phyloP scores from a whole-genome alignment of 441 rosid species.

The Pelargonium myrrhifolium region DNA sequence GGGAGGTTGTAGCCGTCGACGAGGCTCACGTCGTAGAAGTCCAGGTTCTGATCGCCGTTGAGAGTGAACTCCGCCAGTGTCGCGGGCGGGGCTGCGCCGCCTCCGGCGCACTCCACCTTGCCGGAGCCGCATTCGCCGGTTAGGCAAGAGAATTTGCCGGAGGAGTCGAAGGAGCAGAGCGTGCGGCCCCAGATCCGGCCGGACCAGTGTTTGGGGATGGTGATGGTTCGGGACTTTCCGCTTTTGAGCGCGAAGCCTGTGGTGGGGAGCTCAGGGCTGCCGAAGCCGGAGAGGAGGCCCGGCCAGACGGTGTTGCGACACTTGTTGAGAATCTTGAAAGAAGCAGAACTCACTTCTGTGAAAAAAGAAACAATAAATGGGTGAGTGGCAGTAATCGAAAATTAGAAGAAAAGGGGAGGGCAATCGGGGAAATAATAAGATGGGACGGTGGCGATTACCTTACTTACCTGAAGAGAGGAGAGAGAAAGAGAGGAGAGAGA shows the following conservation, averaged over 20 bases:
- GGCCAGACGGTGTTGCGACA: slow-evolving; percentile 81
- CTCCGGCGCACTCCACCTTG: slow-evolving; percentile 47
- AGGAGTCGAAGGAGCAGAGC: slow-evolving; percentile 32
- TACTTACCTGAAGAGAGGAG: slow-evolving; percentile 20
- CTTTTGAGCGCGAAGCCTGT: slow-evolving; percentile 60
- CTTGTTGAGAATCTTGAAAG: slow-evolving; percentile 66
- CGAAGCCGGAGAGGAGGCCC: slow-evolving; percentile 71
- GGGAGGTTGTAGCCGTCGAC: slow-evolving; percentile 82
- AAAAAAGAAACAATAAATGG: background rate
- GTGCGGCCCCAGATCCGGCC: slow-evolving; percentile 76
- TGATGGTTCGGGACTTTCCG: slow-evolving; percentile 48
- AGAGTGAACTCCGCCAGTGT: slow-evolving; percentile 81
- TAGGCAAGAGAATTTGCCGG: slow-evolving; percentile 46
- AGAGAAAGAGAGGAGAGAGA: slow-evolving; percentile 18
- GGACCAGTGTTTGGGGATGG: slow-evolving; percentile 53
- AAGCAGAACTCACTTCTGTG: slow-evolving; percentile 39
- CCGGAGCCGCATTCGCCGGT: slow-evolving; percentile 72
- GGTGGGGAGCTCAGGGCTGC: slow-evolving; percentile 48
- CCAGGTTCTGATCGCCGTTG: slow-evolving; percentile 59
- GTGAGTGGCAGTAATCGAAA: background rate
- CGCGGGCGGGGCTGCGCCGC: slow-evolving; percentile 67
- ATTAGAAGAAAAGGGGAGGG: background rate
- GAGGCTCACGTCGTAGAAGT: slow-evolving; percentile 72
- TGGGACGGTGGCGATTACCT: slow-evolving; percentile 24
- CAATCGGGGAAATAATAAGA: background rate